A percentile compares a stretch with the other conserved stretches of the same genome.
These are phyloP conservation scores for Dendrothele bispora DNA, from an alignment of 768 basidiomycete genomes.

Conservation along the genomic window DNA sequence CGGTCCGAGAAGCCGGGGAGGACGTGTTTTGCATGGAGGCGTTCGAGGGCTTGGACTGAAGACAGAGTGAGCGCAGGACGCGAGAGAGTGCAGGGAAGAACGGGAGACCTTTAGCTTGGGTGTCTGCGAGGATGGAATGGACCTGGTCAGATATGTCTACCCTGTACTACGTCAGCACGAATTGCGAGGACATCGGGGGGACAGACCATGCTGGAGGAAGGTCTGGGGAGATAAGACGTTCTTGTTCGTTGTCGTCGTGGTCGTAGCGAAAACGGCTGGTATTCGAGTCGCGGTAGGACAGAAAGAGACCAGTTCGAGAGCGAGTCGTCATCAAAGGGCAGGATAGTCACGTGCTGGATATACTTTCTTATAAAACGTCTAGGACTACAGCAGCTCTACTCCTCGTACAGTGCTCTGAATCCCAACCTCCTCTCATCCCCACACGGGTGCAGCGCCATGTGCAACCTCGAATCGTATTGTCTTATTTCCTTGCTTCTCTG, in stretches of 20 bases:
- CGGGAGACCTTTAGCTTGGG: slow-evolving; percentile 71
- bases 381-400: too few relatives aligned
- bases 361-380: too few relatives aligned
- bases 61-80: slow-evolving; percentile 16
- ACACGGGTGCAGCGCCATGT: slow-evolving; percentile 37
- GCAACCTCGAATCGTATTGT: slow-evolving; percentile 56
- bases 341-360: too few relatives aligned
- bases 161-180: slow-evolving; percentile 46
- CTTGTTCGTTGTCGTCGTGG: slow-evolving; percentile 61
- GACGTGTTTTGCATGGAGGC: slow-evolving; percentile 93
- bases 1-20: slow-evolving; percentile 97
- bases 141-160: slow-evolving; percentile 92
- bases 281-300: slow-evolving; percentile 86
- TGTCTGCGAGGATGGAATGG: slow-evolving; percentile 68
- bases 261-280: slow-evolving; percentile 40
- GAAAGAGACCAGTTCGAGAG: slow-evolving; percentile 88
- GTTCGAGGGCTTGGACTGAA: slow-evolving; percentile 86
- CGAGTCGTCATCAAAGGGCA: slow-evolving; percentile 77
- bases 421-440: slow-evolving; percentile 11
- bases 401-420: not conserved
- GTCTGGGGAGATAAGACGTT: slow-evolving; percentile 63
- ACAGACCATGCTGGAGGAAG: slow-evolving; percentile 86
- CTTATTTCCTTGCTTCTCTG: slow-evolving; percentile 14
- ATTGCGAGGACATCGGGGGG: slow-evolving; percentile 20
- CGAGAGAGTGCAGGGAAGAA: slow-evolving; percentile 12